Evolutionary conservation across 1,284 basidiomycete species (phyloP).

Genomic region (Puccinia polysora): DNA sequence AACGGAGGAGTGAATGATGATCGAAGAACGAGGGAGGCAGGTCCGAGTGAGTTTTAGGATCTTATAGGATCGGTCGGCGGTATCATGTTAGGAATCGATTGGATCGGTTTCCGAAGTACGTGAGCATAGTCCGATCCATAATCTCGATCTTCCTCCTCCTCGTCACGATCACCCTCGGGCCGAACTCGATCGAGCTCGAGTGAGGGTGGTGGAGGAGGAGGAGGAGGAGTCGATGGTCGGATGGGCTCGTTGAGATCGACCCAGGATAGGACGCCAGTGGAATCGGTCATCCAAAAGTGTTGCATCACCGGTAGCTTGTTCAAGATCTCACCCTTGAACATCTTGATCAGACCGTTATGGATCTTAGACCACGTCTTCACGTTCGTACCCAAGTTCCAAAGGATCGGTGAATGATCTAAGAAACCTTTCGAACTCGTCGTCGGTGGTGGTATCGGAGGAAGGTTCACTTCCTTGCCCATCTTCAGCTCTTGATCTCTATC

Average conservation of each 20-base stretch:
- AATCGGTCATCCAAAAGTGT: constrained; percentile 62
- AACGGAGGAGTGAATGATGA: too few relatives aligned
- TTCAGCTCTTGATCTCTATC: too few relatives aligned
- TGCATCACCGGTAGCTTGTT: constrained; percentile 95
- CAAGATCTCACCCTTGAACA: constrained; percentile 95
- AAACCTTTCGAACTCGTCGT: constrained; percentile 45
- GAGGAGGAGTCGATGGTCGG: not conserved
- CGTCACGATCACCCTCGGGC: not conserved
- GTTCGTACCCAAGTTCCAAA: constrained; percentile 75
- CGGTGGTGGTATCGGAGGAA: too few relatives aligned
- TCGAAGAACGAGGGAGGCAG: too few relatives aligned
- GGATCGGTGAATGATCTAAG: constrained; percentile 61
- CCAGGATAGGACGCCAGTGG: constrained; percentile 11
- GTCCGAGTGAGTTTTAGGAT: too few relatives aligned
- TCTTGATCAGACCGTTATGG: constrained; percentile 82
- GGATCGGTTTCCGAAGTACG: too few relatives aligned
- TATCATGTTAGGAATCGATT: too few relatives aligned
- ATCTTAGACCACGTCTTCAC: constrained; percentile 86
- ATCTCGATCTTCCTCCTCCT: not conserved
- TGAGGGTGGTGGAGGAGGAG: not conserved
- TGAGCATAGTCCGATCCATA: not conserved
- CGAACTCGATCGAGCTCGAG: constrained; percentile 9
- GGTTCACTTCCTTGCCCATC: not conserved
- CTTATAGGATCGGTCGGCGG: too few relatives aligned
- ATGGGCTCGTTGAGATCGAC: not conserved